phyloP scores from a whole-genome alignment of 345 rosid genomes.

The Clausena lansium region DNA sequence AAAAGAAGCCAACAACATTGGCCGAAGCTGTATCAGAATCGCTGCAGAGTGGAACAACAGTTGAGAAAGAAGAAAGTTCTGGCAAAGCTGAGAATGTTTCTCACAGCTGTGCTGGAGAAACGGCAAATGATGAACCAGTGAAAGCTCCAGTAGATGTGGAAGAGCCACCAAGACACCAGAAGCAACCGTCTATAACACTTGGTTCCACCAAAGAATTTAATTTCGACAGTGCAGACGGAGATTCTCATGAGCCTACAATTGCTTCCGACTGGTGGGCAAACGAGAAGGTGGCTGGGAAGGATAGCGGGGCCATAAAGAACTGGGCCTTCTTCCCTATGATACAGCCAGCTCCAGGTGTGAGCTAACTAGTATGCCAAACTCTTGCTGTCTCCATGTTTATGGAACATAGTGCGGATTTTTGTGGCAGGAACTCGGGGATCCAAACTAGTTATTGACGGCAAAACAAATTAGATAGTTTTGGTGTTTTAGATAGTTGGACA shows the following conservation, averaged over 20 bases:
- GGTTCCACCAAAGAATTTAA: constrained; percentile 69
- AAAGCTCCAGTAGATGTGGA: constrained; percentile 31
- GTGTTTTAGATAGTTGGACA: constrained; percentile 14
- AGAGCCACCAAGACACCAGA: constrained; percentile 31
- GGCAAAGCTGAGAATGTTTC: constrained; percentile 21
- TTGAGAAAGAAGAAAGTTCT: constrained; percentile 21
- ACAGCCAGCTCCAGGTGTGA: constrained; percentile 61
- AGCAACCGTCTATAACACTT: constrained; percentile 47
- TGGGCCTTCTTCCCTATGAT: constrained; percentile 90
- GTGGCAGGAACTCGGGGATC: background rate
- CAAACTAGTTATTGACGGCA: constrained; percentile 10
- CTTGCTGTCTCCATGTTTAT: background rate
- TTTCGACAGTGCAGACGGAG: constrained; percentile 59
- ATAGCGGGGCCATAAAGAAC: constrained; percentile 33
- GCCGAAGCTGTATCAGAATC: constrained; percentile 31
- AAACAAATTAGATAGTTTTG: constrained; percentile 17
- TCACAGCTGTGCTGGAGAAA: constrained; percentile 25
- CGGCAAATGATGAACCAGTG: constrained; percentile 31
- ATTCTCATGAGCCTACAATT: constrained; percentile 29
- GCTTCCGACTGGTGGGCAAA: constrained; percentile 55
- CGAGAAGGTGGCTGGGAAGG: constrained; percentile 49
- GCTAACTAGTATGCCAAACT: constrained; percentile 39
- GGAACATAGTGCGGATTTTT: constrained; percentile 12
- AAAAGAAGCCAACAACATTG: constrained; percentile 40
- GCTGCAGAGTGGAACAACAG: constrained; percentile 21